Evolutionary conservation across 1,284 basidiomycete genomes (phyloP).

Genomic region (Naganishia cerealis): DNA sequence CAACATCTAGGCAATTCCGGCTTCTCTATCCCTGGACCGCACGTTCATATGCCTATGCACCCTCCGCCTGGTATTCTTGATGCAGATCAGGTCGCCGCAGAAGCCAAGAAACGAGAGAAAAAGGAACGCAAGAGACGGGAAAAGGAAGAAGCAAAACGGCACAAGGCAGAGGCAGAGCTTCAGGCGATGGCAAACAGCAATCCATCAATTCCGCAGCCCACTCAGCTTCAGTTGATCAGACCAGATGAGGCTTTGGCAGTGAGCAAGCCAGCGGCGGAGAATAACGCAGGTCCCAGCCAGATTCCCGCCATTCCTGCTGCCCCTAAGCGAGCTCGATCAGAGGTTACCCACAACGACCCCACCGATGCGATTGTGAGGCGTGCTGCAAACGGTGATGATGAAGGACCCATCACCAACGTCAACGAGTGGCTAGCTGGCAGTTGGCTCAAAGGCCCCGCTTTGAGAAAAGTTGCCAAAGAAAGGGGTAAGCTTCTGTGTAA

Average conservation of each 20-base stretch:
- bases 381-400: constrained; percentile 7
- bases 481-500: neutral
- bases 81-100: constrained; percentile 1
- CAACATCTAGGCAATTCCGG: constrained; percentile 4
- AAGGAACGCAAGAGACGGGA: constrained; percentile 23
- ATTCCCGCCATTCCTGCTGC: neutral
- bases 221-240: neutral
- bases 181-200: constrained; percentile 2
- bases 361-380: constrained; percentile 12
- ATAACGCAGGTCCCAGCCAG: neutral
- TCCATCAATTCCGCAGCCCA: neutral
- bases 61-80: neutral
- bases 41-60: neutral
- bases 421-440: constrained; percentile 25
- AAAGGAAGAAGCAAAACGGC: constrained; percentile 22
- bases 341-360: neutral
- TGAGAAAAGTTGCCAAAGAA: constrained; percentile 25
- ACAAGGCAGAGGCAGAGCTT: constrained; percentile 10
- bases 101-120: constrained; percentile 20
- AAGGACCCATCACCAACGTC: constrained; percentile 22
- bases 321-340: neutral
- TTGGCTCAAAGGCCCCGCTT: constrained; percentile 22
- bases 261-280: neutral
- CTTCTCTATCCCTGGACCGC: constrained; percentile 3
- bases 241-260: neutral